Evolutionary conservation across 192 early-diverging fungal genomes (phyloP), one percentile per base, ranked within the genome.

Genomic region (Lunasporangiospora selenospora): DNA sequence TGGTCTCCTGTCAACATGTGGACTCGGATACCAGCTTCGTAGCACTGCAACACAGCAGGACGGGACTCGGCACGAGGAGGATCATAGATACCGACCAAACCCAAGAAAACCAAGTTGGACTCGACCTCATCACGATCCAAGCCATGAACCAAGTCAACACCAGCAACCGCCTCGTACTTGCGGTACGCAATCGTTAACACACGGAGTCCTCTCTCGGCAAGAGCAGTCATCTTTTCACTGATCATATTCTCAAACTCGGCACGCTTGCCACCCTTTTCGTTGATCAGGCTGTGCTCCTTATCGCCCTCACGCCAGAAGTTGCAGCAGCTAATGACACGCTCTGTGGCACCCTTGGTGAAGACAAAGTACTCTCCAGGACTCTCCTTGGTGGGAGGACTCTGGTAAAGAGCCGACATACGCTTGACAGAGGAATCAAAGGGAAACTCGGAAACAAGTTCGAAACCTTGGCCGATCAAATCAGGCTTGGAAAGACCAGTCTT

Each of bases 1-100:
- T 98, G 95, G 57, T 98, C 95, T 55, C 65, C 96, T 6, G 96
- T 98, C 46, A 98, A 88, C 94, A 98, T 96, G 49, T 93, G 87
- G 30, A 98, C 96, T 36, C 87, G 85, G 71, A 98, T 93, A 24
- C 96, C 96, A 12, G 96, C 96, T 21, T 77, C 62, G 53, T 94
- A 89, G 70, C 96, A 95, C 50, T 85, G 87, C 56, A 81, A 64
- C 19, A 89, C 86, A 38, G 87, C 86, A 37, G 67, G 79, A 33
- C 82, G 66, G 1, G 86, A 87, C 62, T 89, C 89, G 11, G 80
- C 66, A 7, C 89, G 87, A 33, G 96, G 93, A 24, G 96, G 96
- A 65, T 98, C 96, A 60, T 95, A 93, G 45, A 98, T 87, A 34
- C 94, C 96, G 65, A 95, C 92, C 30, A 98, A 81, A 6, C 96